Evolutionary conservation across 768 basidiomycete genomes (phyloP).

Genomic region (Pholiota microspora): DNA sequence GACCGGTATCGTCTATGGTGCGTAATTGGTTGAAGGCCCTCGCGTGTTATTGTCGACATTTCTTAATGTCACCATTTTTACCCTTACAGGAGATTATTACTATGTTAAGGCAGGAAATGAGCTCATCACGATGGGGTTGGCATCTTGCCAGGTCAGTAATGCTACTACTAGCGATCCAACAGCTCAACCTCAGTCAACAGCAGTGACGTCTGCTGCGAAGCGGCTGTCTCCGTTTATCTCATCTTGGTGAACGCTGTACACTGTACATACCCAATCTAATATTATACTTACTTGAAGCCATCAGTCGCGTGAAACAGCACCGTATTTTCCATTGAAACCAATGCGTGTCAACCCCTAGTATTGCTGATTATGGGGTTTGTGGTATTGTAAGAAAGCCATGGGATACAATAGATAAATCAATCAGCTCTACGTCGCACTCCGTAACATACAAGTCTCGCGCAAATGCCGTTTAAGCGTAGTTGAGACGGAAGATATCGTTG

Average conservation of each 20-base stretch:
- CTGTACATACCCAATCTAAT: not conserved
- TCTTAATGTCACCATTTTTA: not conserved
- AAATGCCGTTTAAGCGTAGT: conserved; percentile 46
- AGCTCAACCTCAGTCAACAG: not conserved
- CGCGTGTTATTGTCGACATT: not conserved
- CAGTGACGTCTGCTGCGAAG: conserved; percentile 7
- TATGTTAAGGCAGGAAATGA: conserved; percentile 56
- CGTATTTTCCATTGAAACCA: conserved; percentile 1
- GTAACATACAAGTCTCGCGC: not conserved
- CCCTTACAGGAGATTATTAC: conserved; percentile 58
- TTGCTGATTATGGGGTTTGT: conserved; percentile 9
- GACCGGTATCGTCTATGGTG: conserved; percentile 57
- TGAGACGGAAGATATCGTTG: conserved; percentile 94
- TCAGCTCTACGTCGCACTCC: conserved; percentile 3
- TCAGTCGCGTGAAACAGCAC: not conserved
- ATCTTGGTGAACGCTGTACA: not conserved
- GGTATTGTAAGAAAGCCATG: conserved; percentile 19
- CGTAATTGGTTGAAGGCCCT: conserved; percentile 10
- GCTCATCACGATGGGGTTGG: conserved; percentile 43
- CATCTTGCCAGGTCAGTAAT: conserved; percentile 27
- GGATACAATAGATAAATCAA: conserved; percentile 14
- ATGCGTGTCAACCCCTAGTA: not conserved
- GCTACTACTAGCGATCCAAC: not conserved
- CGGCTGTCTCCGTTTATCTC: conserved; percentile 7
- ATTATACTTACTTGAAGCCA: not conserved